Percentiles rank a stretch among this genome's conserved stretches.
phyloP scores from a whole-genome alignment of 2,329 filamentous ascomycete genomes.

The Aspergillus amoenus region DNA sequence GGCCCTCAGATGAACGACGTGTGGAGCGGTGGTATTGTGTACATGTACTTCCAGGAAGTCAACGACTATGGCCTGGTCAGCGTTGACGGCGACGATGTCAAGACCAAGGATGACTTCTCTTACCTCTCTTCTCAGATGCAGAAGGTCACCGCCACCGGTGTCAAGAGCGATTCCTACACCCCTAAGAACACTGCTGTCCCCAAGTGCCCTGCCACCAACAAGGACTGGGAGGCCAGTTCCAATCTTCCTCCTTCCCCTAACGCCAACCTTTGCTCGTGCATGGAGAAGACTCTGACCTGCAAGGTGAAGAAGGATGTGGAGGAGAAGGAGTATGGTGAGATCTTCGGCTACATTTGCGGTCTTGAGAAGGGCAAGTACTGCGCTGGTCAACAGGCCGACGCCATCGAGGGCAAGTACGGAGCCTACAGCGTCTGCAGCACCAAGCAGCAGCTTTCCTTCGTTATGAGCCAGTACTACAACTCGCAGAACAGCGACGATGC shows the following conservation, averaged over 20 bases:
- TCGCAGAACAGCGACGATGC: constrained; percentile 34
- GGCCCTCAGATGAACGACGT: constrained; percentile 76
- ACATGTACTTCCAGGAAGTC: constrained; percentile 93
- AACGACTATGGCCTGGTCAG: constrained; percentile 75
- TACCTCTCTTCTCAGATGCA: constrained; percentile 69
- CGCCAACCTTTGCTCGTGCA: constrained; percentile 77
- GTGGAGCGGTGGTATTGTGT: constrained; percentile 95
- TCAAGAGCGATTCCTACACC: constrained; percentile 66
- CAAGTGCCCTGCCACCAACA: constrained; percentile 66
- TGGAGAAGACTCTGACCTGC: constrained; percentile 73
- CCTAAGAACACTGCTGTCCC: constrained; percentile 68
- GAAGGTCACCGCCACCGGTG: constrained; percentile 64
- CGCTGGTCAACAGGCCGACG: constrained; percentile 41
- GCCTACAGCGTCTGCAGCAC: constrained; percentile 50
- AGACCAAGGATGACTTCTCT: constrained; percentile 71
- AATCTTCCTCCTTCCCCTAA: constrained; percentile 82
- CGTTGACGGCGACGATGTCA: constrained; percentile 64
- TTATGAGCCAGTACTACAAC: constrained; percentile 49
- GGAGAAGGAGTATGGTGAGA: constrained; percentile 54
- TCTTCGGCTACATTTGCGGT: constrained; percentile 62
- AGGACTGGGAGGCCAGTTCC: constrained; percentile 67
- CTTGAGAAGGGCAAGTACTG: constrained; percentile 31
- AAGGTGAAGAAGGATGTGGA: constrained; percentile 59
- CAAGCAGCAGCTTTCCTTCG: constrained; percentile 47
- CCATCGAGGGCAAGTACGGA: constrained; percentile 44